These are phyloP conservation scores for Glycine tomentella DNA, from an alignment of 306 rosid species.

Conservation along the genomic window DNA sequence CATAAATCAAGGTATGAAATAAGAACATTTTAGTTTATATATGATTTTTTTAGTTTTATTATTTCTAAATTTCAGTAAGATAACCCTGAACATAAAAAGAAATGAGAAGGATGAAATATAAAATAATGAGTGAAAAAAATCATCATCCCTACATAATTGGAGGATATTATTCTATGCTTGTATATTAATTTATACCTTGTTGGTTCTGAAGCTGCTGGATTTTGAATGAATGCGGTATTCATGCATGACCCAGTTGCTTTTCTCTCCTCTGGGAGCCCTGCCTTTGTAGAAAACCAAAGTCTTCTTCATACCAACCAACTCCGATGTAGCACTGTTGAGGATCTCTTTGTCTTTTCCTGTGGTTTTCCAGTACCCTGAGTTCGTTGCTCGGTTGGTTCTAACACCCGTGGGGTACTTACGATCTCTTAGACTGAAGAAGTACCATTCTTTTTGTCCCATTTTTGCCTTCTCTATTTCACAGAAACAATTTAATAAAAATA, in stretches of 20 bases:
- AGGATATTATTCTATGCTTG: background rate
- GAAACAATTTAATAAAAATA: background rate
- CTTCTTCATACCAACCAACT: conserved; percentile 85
- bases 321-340: conserved; percentile 35
- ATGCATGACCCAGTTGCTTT: conserved; percentile 94
- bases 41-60: too few species aligned
- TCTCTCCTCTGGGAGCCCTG: conserved; percentile 91
- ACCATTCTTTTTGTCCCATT: conserved; percentile 98
- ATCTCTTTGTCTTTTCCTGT: conserved; percentile 94
- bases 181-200: conserved; percentile 27
- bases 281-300: conserved; percentile 91
- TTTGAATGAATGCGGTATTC: conserved; percentile 63
- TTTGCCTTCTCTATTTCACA: conserved; percentile 63
- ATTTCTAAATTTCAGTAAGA: too few species aligned
- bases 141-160: background rate
- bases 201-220: conserved; percentile 25
- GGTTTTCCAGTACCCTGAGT: conserved; percentile 96
- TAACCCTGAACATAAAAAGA: too few species aligned
- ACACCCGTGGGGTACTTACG: conserved; percentile 91
- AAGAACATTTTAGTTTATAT: too few species aligned
- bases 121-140: background rate
- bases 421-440: conserved; percentile 81
- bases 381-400: conserved; percentile 86
- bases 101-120: background rate
- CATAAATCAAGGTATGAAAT: too few species aligned